A percentile compares a stretch with the other conserved stretches of the same genome.
These are phyloP conservation scores for Grammothele lineata DNA, from an alignment of 768 basidiomycete genomes.

Conservation along the genomic window DNA sequence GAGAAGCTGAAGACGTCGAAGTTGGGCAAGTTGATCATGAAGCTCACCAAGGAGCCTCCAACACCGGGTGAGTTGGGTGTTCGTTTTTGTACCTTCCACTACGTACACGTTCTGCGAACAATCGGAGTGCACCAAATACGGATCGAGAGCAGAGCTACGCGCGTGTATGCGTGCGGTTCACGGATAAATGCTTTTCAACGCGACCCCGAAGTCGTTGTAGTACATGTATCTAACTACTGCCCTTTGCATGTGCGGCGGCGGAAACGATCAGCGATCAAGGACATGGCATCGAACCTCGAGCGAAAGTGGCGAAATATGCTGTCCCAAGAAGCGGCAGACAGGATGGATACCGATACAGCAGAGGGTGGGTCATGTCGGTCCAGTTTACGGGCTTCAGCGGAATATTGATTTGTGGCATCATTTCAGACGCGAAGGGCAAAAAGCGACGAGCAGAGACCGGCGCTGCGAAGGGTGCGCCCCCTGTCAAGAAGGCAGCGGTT, in stretches of 20 bases:
- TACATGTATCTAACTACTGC: slow-evolving; percentile 65
- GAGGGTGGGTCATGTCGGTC: slow-evolving; percentile 76
- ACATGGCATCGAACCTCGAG: slow-evolving; percentile 88
- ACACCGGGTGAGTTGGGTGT: slow-evolving; percentile 73
- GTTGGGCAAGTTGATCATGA: slow-evolving; percentile 75
- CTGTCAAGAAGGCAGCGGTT: slow-evolving; percentile 64
- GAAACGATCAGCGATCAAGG: slow-evolving; percentile 73
- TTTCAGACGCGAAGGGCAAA: slow-evolving; percentile 54
- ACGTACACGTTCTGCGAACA: neutral
- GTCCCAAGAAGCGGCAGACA: slow-evolving; percentile 38
- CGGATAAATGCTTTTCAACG: too few species aligned
- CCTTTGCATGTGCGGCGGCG: slow-evolving; percentile 37
- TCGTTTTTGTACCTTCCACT: too few species aligned
- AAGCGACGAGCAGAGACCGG: slow-evolving; percentile 70
- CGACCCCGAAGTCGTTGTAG: too few species aligned
- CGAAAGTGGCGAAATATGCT: slow-evolving; percentile 74
- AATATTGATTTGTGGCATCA: slow-evolving; percentile 24
- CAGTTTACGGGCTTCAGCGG: slow-evolving; percentile 19
- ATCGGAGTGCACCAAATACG: neutral
- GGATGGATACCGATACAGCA: slow-evolving; percentile 30
- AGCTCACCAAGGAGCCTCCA: slow-evolving; percentile 70
- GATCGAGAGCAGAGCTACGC: too few species aligned
- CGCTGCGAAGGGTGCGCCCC: slow-evolving; percentile 42
- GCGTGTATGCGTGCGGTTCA: too few species aligned
- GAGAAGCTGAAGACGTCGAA: slow-evolving; percentile 67